phyloP scores from a whole-genome alignment of 176 grass and related monocot genomes.

The Rhynchospora pubera region DNA sequence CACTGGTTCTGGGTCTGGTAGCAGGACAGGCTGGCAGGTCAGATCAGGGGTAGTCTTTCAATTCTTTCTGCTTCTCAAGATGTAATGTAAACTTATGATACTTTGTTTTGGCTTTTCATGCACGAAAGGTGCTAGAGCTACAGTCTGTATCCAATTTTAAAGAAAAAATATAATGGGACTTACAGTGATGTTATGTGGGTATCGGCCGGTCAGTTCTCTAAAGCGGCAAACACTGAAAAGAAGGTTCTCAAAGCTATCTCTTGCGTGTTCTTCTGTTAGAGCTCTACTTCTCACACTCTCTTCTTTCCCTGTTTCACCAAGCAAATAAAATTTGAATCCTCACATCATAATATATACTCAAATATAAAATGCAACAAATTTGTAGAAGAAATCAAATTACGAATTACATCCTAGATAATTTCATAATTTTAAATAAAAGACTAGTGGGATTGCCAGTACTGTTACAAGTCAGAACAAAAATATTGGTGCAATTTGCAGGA shows the following conservation, averaged over 20 bases:
- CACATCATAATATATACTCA: neutral
- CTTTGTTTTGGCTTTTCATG: too few species aligned
- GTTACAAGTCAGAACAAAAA: conserved; percentile 5
- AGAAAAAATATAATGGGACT: conserved; percentile 4
- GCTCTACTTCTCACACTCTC: conserved; percentile 66
- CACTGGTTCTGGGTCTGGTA: too few species aligned
- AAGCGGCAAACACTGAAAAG: conserved; percentile 93
- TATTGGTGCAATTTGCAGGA: neutral
- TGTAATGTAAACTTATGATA: too few species aligned
- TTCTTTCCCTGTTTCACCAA: conserved; percentile 45
- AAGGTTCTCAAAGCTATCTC: conserved; percentile 97
- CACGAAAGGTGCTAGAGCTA: too few species aligned
- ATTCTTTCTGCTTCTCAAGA: too few species aligned
- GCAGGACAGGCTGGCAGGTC: too few species aligned
- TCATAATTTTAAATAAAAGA: neutral
- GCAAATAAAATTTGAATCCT: conserved; percentile 4
- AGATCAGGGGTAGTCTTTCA: too few species aligned
- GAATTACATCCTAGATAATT: neutral
- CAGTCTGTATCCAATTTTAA: too few species aligned
- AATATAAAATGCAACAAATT: neutral
- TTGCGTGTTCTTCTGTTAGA: conserved; percentile 88
- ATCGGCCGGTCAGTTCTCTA: conserved; percentile 80
- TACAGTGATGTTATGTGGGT: conserved; percentile 90
- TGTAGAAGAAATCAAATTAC: conserved; percentile 6
- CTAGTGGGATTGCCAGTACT: neutral